A percentile compares a stretch with the other conserved stretches of the same genome.
phyloP scores from a whole-genome alignment of 768 basidiomycete species.

The Galerina sulciceps region DNA sequence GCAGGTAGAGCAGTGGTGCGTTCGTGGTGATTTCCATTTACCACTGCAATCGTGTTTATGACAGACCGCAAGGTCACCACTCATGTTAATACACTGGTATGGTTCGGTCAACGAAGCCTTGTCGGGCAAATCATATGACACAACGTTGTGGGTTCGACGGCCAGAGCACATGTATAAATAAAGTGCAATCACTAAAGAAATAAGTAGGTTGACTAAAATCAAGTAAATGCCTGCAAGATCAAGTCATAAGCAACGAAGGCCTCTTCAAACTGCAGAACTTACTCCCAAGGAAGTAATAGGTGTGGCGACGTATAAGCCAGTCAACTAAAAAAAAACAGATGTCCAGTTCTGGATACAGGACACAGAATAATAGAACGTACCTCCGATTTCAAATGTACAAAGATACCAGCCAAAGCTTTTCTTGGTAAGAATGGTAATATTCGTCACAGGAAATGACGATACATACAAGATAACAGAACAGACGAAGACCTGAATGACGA shows the following conservation, averaged over 20 bases:
- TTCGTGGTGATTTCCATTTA: slow-evolving; percentile 47
- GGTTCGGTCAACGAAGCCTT: slow-evolving; percentile 35
- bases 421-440: not conserved
- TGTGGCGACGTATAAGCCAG: slow-evolving; percentile 32
- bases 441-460: not conserved
- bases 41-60: slow-evolving; percentile 36
- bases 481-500: slow-evolving; percentile 25
- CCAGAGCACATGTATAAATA: slow-evolving; percentile 38
- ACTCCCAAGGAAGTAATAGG: slow-evolving; percentile 27
- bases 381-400: slow-evolving; percentile 33
- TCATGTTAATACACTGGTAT: slow-evolving; percentile 38
- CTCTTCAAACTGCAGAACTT: not conserved
- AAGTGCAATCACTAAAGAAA: slow-evolving; percentile 29
- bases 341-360: not conserved
- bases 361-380: slow-evolving; percentile 20
- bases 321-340: slow-evolving; percentile 21
- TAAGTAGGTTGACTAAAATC: slow-evolving; percentile 25
- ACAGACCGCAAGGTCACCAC: slow-evolving; percentile 40
- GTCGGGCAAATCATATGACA: slow-evolving; percentile 35
- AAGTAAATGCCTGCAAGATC: slow-evolving; percentile 33
- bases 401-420: slow-evolving; percentile 39
- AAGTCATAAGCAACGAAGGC: not conserved
- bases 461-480: slow-evolving; percentile 30
- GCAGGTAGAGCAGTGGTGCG: slow-evolving; percentile 49
- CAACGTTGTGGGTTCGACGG: slow-evolving; percentile 37